Evolutionary conservation across 768 basidiomycete species (phyloP), one percentile per base, ranked within the genome.

Genomic region (Boletus fagicola): DNA sequence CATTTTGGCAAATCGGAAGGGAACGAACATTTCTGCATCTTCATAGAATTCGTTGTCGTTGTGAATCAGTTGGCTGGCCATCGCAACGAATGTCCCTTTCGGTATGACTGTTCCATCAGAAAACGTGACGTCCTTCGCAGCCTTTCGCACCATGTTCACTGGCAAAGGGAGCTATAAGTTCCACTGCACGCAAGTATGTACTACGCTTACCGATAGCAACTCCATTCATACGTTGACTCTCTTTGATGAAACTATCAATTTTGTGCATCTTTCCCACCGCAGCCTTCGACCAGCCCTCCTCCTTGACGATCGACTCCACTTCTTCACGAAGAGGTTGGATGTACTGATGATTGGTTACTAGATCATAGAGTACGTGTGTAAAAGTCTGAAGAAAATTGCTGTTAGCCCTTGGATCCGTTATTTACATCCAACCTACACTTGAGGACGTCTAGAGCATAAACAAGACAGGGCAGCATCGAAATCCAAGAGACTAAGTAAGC

Each of bases 221-320:
- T 5, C 73, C 75, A 8, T 73, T 62, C 7, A 70, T 53, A 0
- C 77, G 72, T 38, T 71, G 66, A 1, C 18, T 44, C 36, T 64
- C 63, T 31, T 36, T 58, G 15, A 64, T 35, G 30, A 64, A 64
- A 35, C 63, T 64, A 36, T 64, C 62, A 6, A 64, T 10, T 50
- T 65, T 64, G n/a, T 40, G 36, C 63, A 64, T 64, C 39, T 58
- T 64, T 7, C 13, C 42, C 28, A 64, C n/a, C 3, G 63, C 24
- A 20, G 28, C 59, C 28, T 61, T 61, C 15, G 63, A 56, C 63
- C 63, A 64, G 16, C 63, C 63, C 8, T 64, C 59, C 10, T 53
- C 51, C 16, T 50, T n/a, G 15, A 58, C n/a, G 9, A 64, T 56
- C 2, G 24, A 4, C 18, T 58, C 62, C 4, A 64, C 56, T 42